Evolutionary conservation across 148 eudicot genomes (phyloP).

Genomic region (Camellia sinensis): DNA sequence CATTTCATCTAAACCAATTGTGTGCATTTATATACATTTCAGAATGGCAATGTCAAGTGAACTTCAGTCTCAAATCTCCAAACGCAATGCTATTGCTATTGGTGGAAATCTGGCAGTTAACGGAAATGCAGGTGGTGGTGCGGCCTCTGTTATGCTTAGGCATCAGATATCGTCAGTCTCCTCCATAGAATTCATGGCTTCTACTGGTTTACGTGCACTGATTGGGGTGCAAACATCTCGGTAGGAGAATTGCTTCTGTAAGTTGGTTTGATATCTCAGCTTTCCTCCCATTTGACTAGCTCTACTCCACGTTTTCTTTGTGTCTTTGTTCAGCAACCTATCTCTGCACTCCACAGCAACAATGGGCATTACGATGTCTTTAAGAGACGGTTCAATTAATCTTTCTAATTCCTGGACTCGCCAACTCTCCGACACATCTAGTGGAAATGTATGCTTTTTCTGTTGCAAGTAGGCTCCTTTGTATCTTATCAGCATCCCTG

Average conservation of each 20-base stretch:
- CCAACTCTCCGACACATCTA: conserved; percentile 65
- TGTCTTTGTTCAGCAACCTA: conserved; percentile 52
- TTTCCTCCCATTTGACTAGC: conserved; percentile 13
- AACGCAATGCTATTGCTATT: conserved; percentile 57
- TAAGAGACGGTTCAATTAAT: conserved; percentile 82
- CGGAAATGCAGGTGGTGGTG: conserved; percentile 75
- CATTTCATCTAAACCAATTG: conserved; percentile 5
- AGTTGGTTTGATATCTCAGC: conserved; percentile 4
- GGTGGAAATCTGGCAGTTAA: conserved; percentile 87
- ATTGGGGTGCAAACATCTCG: conserved; percentile 80
- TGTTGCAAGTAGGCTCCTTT: background rate
- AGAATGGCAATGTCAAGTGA: conserved; percentile 95
- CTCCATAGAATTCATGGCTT: conserved; percentile 70
- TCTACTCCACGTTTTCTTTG: conserved; percentile 1
- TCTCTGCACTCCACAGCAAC: conserved; percentile 82
- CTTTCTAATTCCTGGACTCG: conserved; percentile 94
- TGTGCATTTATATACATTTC: conserved; percentile 24
- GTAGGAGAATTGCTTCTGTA: conserved; percentile 30
- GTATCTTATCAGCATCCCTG: conserved; percentile 1
- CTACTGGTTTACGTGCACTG: conserved; percentile 76
- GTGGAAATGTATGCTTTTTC: conserved; percentile 61
- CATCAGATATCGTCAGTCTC: conserved; percentile 76
- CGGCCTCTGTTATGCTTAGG: conserved; percentile 59
- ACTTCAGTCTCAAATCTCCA: conserved; percentile 83
- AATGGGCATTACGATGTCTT: conserved; percentile 67